These are phyloP conservation scores for Chrysanthemum lavandulifolium DNA, from an alignment of 129 eudicot species.

Conservation along the genomic window DNA sequence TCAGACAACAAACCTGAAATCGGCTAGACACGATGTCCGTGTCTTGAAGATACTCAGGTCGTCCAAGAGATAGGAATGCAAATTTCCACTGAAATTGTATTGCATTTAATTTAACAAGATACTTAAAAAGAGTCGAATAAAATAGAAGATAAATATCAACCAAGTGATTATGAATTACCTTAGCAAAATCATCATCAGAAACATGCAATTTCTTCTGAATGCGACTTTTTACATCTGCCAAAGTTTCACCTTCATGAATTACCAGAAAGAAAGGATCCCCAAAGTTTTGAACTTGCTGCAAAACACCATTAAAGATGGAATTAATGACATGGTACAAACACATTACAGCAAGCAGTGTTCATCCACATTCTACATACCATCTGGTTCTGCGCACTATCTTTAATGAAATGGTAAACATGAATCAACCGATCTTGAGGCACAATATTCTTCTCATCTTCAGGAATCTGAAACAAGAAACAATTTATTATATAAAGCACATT, in stretches of 20 bases:
- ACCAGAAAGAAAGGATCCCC: slow-evolving; percentile 93
- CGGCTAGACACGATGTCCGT: slow-evolving; percentile 71
- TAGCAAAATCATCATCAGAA: slow-evolving; percentile 80
- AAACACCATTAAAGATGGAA: slow-evolving; percentile 24
- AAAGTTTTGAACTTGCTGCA: slow-evolving; percentile 83
- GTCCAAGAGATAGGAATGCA: slow-evolving; percentile 77
- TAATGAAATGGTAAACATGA: slow-evolving; percentile 95
- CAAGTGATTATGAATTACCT: slow-evolving; percentile 44
- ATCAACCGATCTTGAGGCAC: slow-evolving; percentile 76
- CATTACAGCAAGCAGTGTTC: neutral
- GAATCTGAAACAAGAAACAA: slow-evolving; percentile 48
- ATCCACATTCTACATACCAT: slow-evolving; percentile 46
- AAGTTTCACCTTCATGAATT: slow-evolving; percentile 81
- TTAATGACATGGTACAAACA: neutral
- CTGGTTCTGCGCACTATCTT: slow-evolving; percentile 90
- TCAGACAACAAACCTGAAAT: slow-evolving; percentile 62
- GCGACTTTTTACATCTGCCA: slow-evolving; percentile 75
- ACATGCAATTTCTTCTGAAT: slow-evolving; percentile 88
- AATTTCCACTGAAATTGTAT: slow-evolving; percentile 70
- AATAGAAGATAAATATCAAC: neutral
- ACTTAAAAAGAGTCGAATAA: neutral
- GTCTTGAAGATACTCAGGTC: slow-evolving; percentile 89
- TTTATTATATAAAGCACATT: neutral
- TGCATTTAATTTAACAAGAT: neutral
- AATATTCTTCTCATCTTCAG: slow-evolving; percentile 88